Base-by-base conservation (phyloP, 1,139 yeast genomes). In the Tardiomyces depauwii region DNA sequence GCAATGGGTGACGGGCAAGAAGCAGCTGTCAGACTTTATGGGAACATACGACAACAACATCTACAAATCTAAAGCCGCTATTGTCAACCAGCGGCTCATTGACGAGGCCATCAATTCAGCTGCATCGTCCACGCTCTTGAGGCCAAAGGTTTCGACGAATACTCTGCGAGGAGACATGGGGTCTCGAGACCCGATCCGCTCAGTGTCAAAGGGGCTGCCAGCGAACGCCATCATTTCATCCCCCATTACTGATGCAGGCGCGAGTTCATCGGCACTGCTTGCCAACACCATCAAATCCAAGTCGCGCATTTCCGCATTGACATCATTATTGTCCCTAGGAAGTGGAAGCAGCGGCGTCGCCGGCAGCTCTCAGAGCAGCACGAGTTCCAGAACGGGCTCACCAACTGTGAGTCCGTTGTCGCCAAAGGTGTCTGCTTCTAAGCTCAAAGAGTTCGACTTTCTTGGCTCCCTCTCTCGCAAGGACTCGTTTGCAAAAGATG, bases 1-100 rank as follows among this genome's bases (percentile, higher is more conserved):
- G 7, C 59, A 61, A 2, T 47, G 47, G 32, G 44, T 42, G 2
- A 36, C 49, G 30, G 41, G 40, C 12, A 42, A 46, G 28, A 42
- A 42, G 18, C 43, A 42, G 7, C 27, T 47, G 23, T 13, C 49
- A 1, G 77, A 74, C 36, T 67, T 76, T 14, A 82, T 82, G 83
- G 74, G 76, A 40, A 66, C 65, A 3, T 76, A 85, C 55, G 96
- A 89, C 57, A 62, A 67, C 3, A 68, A 54, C 12, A 58, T 63
- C 1, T 65, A 58, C 51, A 51, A 52, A 30, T 49, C 58, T 2
- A 57, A 49, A 23, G 55, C 49, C 7, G 49, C 50, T 21, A 49
- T 56, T 30, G 52, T 50, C 13, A 52, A 51, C 18, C 56, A 54
- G 43, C 49, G 55, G 18, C 40, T 49, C 28, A 48, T 56, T 11